Evolutionary conservation across 2,329 filamentous ascomycete species (phyloP).

Genomic region (Colletotrichum magnum): DNA sequence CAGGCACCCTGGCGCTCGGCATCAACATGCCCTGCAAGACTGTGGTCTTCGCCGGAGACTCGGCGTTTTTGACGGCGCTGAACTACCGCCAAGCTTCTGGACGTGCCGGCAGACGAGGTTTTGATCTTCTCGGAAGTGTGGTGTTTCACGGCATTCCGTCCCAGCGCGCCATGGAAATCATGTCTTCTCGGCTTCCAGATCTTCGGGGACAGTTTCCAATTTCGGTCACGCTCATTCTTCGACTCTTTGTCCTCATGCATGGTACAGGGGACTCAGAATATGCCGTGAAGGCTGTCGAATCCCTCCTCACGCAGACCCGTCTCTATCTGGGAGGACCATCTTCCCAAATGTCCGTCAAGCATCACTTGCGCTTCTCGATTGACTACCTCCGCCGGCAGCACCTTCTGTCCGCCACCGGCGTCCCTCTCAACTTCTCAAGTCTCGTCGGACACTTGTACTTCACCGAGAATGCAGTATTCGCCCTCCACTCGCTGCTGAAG

Average conservation of each 20-base stretch:
- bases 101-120: conserved; percentile 84
- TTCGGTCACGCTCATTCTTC: conserved; percentile 79
- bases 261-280: conserved; percentile 75
- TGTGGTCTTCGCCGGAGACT: conserved; percentile 82
- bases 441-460: conserved; percentile 82
- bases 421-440: conserved; percentile 80
- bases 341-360: conserved; percentile 77
- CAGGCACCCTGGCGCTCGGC: conserved; percentile 81
- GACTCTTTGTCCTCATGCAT: conserved; percentile 76
- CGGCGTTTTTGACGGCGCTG: conserved; percentile 79
- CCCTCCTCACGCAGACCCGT: conserved; percentile 77
- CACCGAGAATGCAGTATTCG: conserved; percentile 81
- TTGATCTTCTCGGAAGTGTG: conserved; percentile 85
- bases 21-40: conserved; percentile 91
- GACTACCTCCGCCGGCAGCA: conserved; percentile 81
- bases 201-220: conserved; percentile 84
- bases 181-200: conserved; percentile 81
- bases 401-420: conserved; percentile 72
- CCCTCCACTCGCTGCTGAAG: conserved; percentile 81
- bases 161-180: conserved; percentile 75
- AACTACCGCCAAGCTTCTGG: conserved; percentile 84
- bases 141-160: conserved; percentile 78
- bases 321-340: conserved; percentile 79
- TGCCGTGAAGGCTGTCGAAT: conserved; percentile 73
- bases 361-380: conserved; percentile 85